phyloP scores from a whole-genome alignment of 768 basidiomycete genomes.

The Kwoniella shandongensis region DNA sequence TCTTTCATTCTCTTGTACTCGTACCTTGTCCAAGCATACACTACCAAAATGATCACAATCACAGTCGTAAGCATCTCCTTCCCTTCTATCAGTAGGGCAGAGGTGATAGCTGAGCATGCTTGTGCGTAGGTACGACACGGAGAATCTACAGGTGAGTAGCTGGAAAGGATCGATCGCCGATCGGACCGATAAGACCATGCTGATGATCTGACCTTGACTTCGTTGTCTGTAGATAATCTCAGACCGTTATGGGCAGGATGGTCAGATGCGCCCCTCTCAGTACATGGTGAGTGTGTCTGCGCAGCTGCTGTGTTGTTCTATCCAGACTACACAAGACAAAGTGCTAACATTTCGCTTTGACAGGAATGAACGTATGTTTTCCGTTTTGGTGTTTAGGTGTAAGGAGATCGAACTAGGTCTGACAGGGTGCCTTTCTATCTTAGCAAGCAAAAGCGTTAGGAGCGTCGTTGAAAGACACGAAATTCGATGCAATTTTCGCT shows the following conservation, averaged over 20 bases:
- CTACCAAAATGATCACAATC: slow-evolving; percentile 1
- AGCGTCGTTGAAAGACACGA: slow-evolving; percentile 33
- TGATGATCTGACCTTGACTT: neutral
- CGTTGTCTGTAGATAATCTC: slow-evolving; percentile 42
- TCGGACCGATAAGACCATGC: neutral
- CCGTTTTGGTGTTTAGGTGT: no score
- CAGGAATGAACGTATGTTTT: slow-evolving; percentile 49
- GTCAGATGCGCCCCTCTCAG: slow-evolving; percentile 52
- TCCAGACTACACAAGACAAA: no score
- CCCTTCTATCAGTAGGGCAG: no score
- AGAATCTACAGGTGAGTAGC: slow-evolving; percentile 49
- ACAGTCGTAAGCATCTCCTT: neutral
- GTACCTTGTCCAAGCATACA: no score
- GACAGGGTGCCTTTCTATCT: no score
- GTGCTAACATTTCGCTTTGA: neutral
- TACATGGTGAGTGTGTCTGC: slow-evolving; percentile 52
- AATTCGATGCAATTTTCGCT: slow-evolving; percentile 51
- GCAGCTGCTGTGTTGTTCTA: no score
- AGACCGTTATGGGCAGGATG: slow-evolving; percentile 52
- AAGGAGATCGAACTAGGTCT: no score
- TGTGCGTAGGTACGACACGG: slow-evolving; percentile 46
- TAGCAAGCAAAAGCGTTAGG: slow-evolving; percentile 55
- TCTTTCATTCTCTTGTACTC: no score
- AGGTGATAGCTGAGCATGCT: neutral
- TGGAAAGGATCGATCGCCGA: neutral